phyloP scores from a whole-genome alignment of 2,329 filamentous ascomycete species.

The Fusarium caatingaense region DNA sequence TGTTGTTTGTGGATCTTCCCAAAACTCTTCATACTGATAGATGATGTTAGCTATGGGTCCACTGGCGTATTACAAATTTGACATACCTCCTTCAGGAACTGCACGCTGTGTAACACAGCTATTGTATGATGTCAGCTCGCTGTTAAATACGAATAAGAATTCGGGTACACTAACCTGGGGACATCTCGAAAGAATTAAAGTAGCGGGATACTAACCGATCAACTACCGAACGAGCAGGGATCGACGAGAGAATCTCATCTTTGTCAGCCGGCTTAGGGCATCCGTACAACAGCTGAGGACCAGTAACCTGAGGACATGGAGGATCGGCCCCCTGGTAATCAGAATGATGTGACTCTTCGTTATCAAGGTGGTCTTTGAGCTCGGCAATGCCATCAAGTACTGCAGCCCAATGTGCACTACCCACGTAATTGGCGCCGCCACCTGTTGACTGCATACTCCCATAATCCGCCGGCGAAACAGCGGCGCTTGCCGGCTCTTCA shows the following conservation, averaged over 20 bases:
- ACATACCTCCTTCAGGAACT: slow-evolving; percentile 17
- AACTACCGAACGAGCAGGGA: slow-evolving; percentile 49
- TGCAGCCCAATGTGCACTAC: slow-evolving; percentile 55
- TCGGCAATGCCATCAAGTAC: slow-evolving; percentile 56
- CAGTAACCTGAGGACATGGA: background rate
- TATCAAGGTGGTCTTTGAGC: slow-evolving; percentile 51
- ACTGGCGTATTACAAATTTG: background rate
- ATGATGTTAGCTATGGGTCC: fast-evolving
- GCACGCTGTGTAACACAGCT: slow-evolving; percentile 10
- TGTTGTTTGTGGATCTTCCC: slow-evolving; percentile 51
- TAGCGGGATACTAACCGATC: slow-evolving; percentile 53
- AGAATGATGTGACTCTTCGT: slow-evolving; percentile 35
- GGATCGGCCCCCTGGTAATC: background rate
- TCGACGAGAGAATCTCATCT: slow-evolving; percentile 49
- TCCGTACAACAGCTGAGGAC: slow-evolving; percentile 51
- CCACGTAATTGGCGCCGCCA: slow-evolving; percentile 50
- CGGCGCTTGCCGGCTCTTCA: background rate
- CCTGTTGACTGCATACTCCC: slow-evolving; percentile 47
- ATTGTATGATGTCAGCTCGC: background rate
- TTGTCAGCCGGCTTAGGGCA: slow-evolving; percentile 40
- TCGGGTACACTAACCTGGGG: background rate
- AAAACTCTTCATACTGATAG: slow-evolving; percentile 57
- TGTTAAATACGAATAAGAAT: too few species aligned
- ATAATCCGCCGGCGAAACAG: slow-evolving; percentile 38
- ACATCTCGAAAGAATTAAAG: slow-evolving; percentile 51